A percentile compares a stretch with the other conserved stretches of the same genome.
Evolutionary conservation across 2,329 filamentous ascomycete species (phyloP).

Genomic region (Microcera coccophila): DNA sequence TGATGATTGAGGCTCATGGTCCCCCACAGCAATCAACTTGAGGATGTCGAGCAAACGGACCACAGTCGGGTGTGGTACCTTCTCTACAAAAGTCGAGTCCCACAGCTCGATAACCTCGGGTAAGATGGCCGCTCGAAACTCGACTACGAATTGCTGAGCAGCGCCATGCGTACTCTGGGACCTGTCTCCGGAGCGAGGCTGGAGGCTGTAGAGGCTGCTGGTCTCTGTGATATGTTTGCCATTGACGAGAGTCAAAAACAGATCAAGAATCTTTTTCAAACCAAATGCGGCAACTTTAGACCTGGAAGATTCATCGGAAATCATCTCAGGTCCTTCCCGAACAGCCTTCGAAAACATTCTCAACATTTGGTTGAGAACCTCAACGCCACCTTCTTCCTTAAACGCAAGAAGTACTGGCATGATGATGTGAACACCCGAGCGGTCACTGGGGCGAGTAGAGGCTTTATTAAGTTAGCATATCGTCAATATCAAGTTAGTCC

Average conservation of each 20-base stretch:
- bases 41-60: slow-evolving; percentile 80
- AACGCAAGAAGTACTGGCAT: slow-evolving; percentile 83
- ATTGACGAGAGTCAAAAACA: slow-evolving; percentile 73
- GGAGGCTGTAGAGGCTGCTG: slow-evolving; percentile 49
- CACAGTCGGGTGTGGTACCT: slow-evolving; percentile 70
- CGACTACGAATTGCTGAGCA: slow-evolving; percentile 75
- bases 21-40: slow-evolving; percentile 71
- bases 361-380: slow-evolving; percentile 68
- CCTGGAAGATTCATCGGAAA: slow-evolving; percentile 43
- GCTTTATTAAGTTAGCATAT: slow-evolving; percentile 23
- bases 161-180: slow-evolving; percentile 38
- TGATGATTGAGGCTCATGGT: slow-evolving; percentile 65
- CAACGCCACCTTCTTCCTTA: slow-evolving; percentile 74
- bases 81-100: slow-evolving; percentile 81
- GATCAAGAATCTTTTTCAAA: slow-evolving; percentile 77
- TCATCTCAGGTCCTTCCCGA: slow-evolving; percentile 35
- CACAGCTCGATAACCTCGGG: slow-evolving; percentile 75
- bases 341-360: slow-evolving; percentile 53
- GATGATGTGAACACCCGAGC: slow-evolving; percentile 51
- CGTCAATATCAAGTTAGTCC: neutral
- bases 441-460: slow-evolving; percentile 45
- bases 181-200: slow-evolving; percentile 39
- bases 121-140: slow-evolving; percentile 75
- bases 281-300: slow-evolving; percentile 51
- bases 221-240: slow-evolving; percentile 80